Percentiles rank a stretch among this genome's conserved stretches.
These are phyloP conservation scores for Naganishia sp. DNA, from an alignment of 1,284 basidiomycete genomes.

Conservation along the genomic window DNA sequence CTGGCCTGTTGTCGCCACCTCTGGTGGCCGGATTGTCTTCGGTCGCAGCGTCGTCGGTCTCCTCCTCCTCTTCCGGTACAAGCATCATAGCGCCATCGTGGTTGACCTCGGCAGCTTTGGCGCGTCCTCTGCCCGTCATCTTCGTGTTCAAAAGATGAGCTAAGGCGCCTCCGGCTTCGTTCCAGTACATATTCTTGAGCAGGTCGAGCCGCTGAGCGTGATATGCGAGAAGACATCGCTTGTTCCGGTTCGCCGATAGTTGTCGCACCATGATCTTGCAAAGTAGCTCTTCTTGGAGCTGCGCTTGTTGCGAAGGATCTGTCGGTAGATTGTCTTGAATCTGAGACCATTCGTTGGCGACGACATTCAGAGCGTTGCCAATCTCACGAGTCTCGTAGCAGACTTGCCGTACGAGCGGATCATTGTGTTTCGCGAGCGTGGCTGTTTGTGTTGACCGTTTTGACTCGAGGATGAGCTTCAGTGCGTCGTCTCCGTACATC, in stretches of 20 bases:
- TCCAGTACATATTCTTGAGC: conserved; percentile 83
- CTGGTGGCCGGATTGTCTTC: conserved; percentile 3
- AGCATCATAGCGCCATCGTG: conserved; percentile 17
- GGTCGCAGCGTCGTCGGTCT: not conserved
- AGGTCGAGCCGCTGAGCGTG: conserved; percentile 79
- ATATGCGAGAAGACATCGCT: conserved; percentile 89
- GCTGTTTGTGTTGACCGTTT: conserved; percentile 78
- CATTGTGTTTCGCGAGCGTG: conserved; percentile 88
- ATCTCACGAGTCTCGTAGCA: conserved; percentile 89
- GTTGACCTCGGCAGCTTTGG: conserved; percentile 16
- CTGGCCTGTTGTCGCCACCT: conserved; percentile 31
- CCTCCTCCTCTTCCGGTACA: conserved; percentile 18
- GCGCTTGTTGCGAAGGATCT: conserved; percentile 53
- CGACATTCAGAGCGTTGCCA: conserved; percentile 55
- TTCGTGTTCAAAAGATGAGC: conserved; percentile 70
- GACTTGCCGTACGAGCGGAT: conserved; percentile 78
- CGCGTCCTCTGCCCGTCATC: conserved; percentile 23
- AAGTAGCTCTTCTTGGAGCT: conserved; percentile 56
- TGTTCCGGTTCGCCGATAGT: conserved; percentile 83
- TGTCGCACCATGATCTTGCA: conserved; percentile 82
- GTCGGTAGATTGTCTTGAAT: conserved; percentile 41
- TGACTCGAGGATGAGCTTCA: conserved; percentile 82
- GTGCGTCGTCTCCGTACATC: conserved; percentile 74
- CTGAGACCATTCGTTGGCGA: conserved; percentile 57
- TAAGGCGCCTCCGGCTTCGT: conserved; percentile 78